Evolutionary conservation across 805 yeast genomes (phyloP).

Genomic region (Ascoidea tarda): DNA sequence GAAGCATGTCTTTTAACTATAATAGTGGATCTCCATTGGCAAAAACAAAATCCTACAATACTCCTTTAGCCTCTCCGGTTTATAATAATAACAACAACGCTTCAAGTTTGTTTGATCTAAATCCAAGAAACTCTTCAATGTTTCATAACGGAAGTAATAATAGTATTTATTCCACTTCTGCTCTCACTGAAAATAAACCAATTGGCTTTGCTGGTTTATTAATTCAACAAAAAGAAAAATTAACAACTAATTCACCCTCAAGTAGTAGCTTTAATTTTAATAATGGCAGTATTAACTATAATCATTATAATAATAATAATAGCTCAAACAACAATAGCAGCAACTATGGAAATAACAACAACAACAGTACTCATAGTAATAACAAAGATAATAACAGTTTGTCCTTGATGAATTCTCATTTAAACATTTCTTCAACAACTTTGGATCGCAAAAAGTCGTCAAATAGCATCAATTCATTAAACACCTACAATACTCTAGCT

Average conservation of each 20-base stretch:
- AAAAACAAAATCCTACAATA: background rate
- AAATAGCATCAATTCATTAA: background rate
- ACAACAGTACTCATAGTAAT: background rate
- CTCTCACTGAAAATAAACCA: too few species aligned
- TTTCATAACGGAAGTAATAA: too few species aligned
- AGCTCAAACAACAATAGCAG: too few species aligned
- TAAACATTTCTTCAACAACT: background rate
- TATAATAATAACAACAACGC: background rate
- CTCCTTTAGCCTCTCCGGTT: background rate
- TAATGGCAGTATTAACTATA: too few species aligned
- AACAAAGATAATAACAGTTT: too few species aligned
- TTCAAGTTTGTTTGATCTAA: background rate
- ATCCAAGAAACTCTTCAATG: background rate
- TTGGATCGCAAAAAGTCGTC: background rate
- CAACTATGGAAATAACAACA: background rate
- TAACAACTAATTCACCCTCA: too few species aligned
- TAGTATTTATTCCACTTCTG: background rate
- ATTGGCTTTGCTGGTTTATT: too few species aligned
- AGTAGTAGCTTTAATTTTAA: background rate
- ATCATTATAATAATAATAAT: background rate
- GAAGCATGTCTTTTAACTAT: background rate
- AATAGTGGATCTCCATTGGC: background rate
- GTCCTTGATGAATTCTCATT: background rate
- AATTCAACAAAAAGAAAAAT: background rate
- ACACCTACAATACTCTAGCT: background rate